Base-by-base conservation (phyloP, 768 basidiomycete genomes). In the Symmetrospora coprosmae region DNA sequence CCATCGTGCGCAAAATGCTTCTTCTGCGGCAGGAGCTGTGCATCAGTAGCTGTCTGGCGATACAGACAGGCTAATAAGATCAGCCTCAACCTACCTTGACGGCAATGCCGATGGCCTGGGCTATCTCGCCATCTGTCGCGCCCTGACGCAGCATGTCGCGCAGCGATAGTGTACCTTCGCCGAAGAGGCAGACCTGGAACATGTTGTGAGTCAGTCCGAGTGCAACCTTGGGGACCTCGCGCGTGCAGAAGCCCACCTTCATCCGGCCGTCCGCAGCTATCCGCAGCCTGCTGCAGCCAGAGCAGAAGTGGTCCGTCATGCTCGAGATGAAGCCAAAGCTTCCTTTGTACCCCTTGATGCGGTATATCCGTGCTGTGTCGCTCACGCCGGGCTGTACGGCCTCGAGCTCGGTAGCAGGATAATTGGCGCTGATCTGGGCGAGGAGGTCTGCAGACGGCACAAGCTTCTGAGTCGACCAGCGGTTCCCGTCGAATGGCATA, bases 251-350 rank as follows among this genome's bases (percentile, higher is more conserved):
- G 41, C 69, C 62, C 64, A 80, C 86, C 78, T 91, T 91, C 66
- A 91, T 85, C 69, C 89, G 81, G 5, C 89, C 87, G 66, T 91
- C 87, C 13, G 87, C 84, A n/a, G 86, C 89, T 45, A 91, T 76
- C 39, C 88, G 77, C 49, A 90, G 75, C 59, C 87, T 78, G 67
- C 87, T 88, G 74, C 87, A 91, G 1, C 82, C 81, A 1, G 80
- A 78, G 72, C 87, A 90, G 67, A 91, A 88, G 72, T 89, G 87
- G 72, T 91, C 87, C 17, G 86, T 89, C 87, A 88, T 88, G 75
- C 84, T 87, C 69, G 64, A 86, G 69, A 91, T 91, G 73, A 90
- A 87, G n/a, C 83, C 87, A 71, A 16, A 78, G 77, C 37, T 61
- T 51, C 50, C 56, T 39, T 43, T 47, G 31, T 45, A 46, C 48